Evolutionary conservation across 2,329 filamentous ascomycete species (phyloP), one percentile per base, ranked within the genome.

Genomic region (Claviceps sp.): DNA sequence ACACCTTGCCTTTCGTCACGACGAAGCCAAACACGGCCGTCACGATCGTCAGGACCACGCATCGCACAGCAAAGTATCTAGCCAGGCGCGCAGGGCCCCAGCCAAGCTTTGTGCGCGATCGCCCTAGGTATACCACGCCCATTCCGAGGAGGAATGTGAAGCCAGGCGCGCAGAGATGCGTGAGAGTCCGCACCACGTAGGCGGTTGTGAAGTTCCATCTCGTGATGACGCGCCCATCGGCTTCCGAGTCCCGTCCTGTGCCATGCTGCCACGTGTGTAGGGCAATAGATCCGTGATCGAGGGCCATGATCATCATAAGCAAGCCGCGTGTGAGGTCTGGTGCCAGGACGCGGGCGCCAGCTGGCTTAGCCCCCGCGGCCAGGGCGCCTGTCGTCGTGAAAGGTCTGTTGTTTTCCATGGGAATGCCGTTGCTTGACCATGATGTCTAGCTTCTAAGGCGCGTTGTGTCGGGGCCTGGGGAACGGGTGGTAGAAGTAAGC

Each of bases 141-240:
- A 72, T 66, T 23, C 71, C 72, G 4, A 74, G 61, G n/a, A 74
- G 59, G 39, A 74, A 68, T 0, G 67, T 69, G 54, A 74, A 73
- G 7, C 71, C 71, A 0, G 71, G 62, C 1, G 66, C 71, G 59
- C 71, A 74, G 6, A 74, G 63, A 22, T 74, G 71, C 0, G 71
- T 70, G 4, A 74, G 58, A 0, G 66, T 67, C 7, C 71, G 68
- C 23, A 70, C 59, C n/a, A 62, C 45, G 53, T 69, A 71, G 6
- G 63, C 69, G 4, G 63, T 55, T 0, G 64, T 59, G 0, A 59
- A 60, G 51, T 71, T 73, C 70, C 70, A 73, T 4, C 53, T 47
- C 17, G 51, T 55, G 23, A 73, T 62, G 4, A 63, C 56, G 1
- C 51, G 42, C 20, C 68, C 62, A 56, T 72, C 71, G 22, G 51